Conservation (phyloP, 768 basidiomycete genomes). For the Suillus subluteus region DNA sequence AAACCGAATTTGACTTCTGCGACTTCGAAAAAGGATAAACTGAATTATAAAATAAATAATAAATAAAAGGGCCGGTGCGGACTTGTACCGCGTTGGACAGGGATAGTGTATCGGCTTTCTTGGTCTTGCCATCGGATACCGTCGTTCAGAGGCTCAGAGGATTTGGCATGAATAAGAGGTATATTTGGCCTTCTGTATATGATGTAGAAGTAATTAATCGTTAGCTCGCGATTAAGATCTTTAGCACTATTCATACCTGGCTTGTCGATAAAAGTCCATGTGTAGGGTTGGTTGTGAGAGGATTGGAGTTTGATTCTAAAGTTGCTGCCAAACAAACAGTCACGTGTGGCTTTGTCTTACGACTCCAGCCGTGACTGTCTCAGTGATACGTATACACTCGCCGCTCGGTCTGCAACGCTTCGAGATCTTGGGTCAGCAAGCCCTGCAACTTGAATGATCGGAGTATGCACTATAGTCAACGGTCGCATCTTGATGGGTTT, state of each 20-base stretch:
- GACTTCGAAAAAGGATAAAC: slow-evolving; percentile 53
- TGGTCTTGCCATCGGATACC: slow-evolving; percentile 78
- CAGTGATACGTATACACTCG: no score
- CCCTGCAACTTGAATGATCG: background rate
- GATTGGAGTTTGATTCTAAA: slow-evolving; percentile 28
- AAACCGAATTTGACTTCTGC: slow-evolving; percentile 71
- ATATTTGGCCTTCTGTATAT: slow-evolving; percentile 61
- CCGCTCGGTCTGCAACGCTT: no score
- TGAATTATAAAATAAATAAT: background rate
- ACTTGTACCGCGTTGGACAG: slow-evolving; percentile 58
- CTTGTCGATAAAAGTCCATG: slow-evolving; percentile 79
- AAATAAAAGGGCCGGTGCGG: slow-evolving; percentile 30
- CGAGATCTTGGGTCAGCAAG: background rate
- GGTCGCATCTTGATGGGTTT: background rate
- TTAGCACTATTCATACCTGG: slow-evolving; percentile 54
- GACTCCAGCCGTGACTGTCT: no score
- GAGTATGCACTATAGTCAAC: background rate
- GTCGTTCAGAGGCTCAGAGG: slow-evolving; percentile 68
- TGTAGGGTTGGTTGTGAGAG: slow-evolving; percentile 63
- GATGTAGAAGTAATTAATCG: slow-evolving; percentile 3
- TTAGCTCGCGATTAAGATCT: background rate
- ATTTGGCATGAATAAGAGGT: slow-evolving; percentile 66
- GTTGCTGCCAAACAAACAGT: slow-evolving; percentile 18
- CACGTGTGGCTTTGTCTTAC: background rate
- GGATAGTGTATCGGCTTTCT: slow-evolving; percentile 58